These are phyloP conservation scores for Fusarium sp. DNA, from an alignment of 2,329 filamentous ascomycete genomes.

Conservation along the genomic window DNA sequence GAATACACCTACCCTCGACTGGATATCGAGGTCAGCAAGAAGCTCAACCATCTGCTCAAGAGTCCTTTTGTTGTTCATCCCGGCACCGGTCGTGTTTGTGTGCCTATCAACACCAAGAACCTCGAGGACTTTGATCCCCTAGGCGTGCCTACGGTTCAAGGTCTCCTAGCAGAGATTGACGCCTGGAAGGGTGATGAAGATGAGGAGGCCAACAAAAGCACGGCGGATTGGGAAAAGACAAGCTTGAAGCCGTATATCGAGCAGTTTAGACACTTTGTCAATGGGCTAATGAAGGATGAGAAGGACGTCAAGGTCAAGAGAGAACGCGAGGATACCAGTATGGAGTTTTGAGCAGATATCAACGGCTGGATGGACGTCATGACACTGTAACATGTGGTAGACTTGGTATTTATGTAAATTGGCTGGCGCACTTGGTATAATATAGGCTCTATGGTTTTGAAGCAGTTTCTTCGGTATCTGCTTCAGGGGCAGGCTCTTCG, in stretches of 20 bases:
- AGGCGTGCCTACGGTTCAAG: conserved; percentile 87
- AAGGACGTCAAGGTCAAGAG: conserved; percentile 66
- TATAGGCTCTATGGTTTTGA: conserved; percentile 29
- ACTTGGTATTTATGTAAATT: conserved; percentile 31
- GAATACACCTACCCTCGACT: conserved; percentile 98
- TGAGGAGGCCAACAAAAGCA: conserved; percentile 51
- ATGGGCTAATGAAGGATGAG: conserved; percentile 81
- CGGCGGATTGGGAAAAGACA: conserved; percentile 97
- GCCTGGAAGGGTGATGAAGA: conserved; percentile 70
- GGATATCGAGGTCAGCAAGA: conserved; percentile 97
- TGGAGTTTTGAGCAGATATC: conserved; percentile 61
- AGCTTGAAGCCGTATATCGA: conserved; percentile 93
- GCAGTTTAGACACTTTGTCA: conserved; percentile 86
- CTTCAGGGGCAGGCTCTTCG: conserved; percentile 7
- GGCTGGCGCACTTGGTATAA: conserved; percentile 36
- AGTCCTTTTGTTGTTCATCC: conserved; percentile 97
- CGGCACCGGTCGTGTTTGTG: conserved; percentile 92
- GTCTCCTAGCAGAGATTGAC: conserved; percentile 87
- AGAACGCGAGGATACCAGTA: conserved; percentile 63
- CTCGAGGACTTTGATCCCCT: conserved; percentile 90
- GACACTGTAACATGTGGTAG: conserved; percentile 35
- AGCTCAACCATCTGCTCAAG: conserved; percentile 97
- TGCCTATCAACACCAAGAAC: conserved; percentile 83
- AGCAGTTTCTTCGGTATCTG: conserved; percentile 3
- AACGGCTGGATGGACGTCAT: conserved; percentile 16